Evolutionary conservation across 2,329 filamentous ascomycete species (phyloP).

Genomic region (Leptodontidium sp.): DNA sequence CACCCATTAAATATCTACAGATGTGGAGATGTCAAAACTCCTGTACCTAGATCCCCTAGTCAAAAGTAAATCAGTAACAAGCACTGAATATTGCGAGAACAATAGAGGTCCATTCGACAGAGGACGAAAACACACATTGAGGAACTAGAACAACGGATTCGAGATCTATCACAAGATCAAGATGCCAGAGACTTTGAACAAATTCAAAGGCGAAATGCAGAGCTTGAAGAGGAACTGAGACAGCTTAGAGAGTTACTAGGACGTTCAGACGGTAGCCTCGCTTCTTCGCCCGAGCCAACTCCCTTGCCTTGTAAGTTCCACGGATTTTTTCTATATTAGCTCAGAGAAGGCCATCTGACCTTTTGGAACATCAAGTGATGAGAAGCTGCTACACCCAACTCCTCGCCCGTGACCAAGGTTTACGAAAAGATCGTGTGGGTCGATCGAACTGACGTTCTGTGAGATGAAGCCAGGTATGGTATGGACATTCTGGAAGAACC

Average conservation of each 20-base stretch:
- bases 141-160: conserved; percentile 75
- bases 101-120: conserved; percentile 80
- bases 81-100: neutral
- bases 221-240: conserved; percentile 60
- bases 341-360: neutral
- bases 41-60: neutral
- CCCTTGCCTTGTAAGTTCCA: conserved; percentile 22
- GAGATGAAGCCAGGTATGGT: conserved; percentile 24
- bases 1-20: conserved; percentile 60
- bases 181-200: conserved; percentile 60
- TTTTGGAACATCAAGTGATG: neutral
- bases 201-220: conserved; percentile 60
- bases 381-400: neutral
- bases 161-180: conserved; percentile 67
- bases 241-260: conserved; percentile 37
- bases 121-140: conserved; percentile 89
- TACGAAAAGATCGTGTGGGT: neutral
- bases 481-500: conserved; percentile 23
- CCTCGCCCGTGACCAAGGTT: neutral
- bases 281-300: conserved; percentile 25
- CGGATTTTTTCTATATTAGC: neutral
- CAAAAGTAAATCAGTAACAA: neutral
- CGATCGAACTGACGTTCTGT: conserved; percentile 19
- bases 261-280: conserved; percentile 30
- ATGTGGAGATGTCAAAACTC: neutral